phyloP scores from a whole-genome alignment of 202 grass and related monocot species.

The Brachypodium distachyon region DNA sequence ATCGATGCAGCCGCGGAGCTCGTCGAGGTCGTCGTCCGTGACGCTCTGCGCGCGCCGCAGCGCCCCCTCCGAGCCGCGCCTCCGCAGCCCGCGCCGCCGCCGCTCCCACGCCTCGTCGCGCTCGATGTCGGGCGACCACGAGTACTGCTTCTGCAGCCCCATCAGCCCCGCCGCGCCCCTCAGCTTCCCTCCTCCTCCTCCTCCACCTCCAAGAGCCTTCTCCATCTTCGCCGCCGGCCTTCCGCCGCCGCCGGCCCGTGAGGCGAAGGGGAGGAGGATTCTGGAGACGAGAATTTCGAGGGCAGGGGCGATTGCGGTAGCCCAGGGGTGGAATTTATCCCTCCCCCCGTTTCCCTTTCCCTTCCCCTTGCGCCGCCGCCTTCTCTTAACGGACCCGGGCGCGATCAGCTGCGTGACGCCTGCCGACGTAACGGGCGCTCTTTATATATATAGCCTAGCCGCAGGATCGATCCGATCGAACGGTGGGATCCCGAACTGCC shows the following conservation, averaged over 20 bases:
- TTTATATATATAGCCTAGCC: not conserved
- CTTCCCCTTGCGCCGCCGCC: too few species aligned
- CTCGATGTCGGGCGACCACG: slow-evolving; percentile 76
- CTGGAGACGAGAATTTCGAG: not conserved
- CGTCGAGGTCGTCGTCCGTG: slow-evolving; percentile 65
- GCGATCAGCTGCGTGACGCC: slow-evolving; percentile 21
- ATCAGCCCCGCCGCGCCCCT: not conserved
- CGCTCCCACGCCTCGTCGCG: slow-evolving; percentile 67
- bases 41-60: slow-evolving; percentile 46
- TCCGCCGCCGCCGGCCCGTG: not conserved
- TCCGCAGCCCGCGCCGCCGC: slow-evolving; percentile 23
- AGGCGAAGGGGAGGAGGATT: slow-evolving; percentile 8
- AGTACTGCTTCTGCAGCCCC: slow-evolving; percentile 67
- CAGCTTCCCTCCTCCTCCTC: not conserved
- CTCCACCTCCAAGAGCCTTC: slow-evolving; percentile 16
- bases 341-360: too few species aligned
- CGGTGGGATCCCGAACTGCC: slow-evolving; percentile 4
- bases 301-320: not conserved
- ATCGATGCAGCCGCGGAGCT: slow-evolving; percentile 76
- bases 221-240: slow-evolving; percentile 12
- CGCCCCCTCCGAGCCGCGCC: not conserved
- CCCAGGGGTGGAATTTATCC: slow-evolving; percentile 31
- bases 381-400: slow-evolving; percentile 4
- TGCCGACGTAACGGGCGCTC: slow-evolving; percentile 12
- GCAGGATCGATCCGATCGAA: too few species aligned